These are phyloP conservation scores for Penicillium coffeae DNA, from an alignment of 495 filamentous ascomycete genomes.

Conservation along the genomic window DNA sequence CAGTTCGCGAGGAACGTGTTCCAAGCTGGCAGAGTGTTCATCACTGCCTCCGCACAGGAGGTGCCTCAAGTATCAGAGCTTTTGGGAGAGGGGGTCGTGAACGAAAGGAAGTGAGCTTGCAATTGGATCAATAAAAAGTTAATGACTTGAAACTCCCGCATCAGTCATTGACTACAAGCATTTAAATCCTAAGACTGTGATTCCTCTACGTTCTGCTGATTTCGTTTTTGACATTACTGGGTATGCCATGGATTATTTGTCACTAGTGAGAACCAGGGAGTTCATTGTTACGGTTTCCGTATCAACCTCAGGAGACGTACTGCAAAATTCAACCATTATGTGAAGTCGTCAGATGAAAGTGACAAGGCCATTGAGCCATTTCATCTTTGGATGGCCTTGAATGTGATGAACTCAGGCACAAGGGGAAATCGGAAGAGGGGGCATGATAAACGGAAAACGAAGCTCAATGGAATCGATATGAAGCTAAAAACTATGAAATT, in stretches of 20 bases:
- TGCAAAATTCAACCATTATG: slow-evolving; percentile 20
- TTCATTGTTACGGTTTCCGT: slow-evolving; percentile 12
- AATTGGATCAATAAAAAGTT: slow-evolving; percentile 11
- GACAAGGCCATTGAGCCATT: slow-evolving; percentile 30
- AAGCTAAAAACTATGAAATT: too few relatives aligned
- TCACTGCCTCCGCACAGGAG: slow-evolving; percentile 52
- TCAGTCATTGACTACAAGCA: slow-evolving; percentile 49
- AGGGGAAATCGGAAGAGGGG: too few relatives aligned
- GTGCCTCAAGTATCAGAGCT: slow-evolving; percentile 40
- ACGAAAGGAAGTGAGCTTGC: slow-evolving; percentile 26
- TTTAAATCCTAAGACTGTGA: slow-evolving; percentile 32
- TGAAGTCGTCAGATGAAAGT: slow-evolving; percentile 24
- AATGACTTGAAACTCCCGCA: slow-evolving; percentile 11
- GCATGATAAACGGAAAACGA: too few relatives aligned
- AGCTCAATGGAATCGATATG: too few relatives aligned
- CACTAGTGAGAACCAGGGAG: slow-evolving; percentile 31
- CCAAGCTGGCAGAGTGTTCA: slow-evolving; percentile 45
- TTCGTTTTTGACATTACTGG: slow-evolving; percentile 51
- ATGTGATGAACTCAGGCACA: too few relatives aligned
- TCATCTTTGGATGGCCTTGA: slow-evolving; percentile 18
- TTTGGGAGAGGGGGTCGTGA: slow-evolving; percentile 31
- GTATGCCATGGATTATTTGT: slow-evolving; percentile 26
- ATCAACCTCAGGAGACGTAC: slow-evolving; percentile 7
- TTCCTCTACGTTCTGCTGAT: slow-evolving; percentile 44
- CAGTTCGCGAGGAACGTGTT: slow-evolving; percentile 55